These are phyloP conservation scores for Gremmenia infestans DNA, from an alignment of 2,329 filamentous ascomycete genomes.

Conservation along the genomic window DNA sequence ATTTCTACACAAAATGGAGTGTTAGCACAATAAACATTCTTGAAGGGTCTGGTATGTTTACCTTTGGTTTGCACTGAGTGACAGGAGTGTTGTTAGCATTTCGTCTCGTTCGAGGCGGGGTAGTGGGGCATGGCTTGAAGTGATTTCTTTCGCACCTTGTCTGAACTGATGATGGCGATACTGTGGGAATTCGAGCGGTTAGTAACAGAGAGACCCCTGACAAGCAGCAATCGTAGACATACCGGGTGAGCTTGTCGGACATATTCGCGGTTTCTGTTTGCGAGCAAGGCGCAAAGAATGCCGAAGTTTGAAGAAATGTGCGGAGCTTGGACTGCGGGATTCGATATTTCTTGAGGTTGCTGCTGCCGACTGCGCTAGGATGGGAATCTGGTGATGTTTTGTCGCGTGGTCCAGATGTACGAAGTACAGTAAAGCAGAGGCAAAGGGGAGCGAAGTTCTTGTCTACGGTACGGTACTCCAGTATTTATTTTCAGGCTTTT, in stretches of 20 bases:
- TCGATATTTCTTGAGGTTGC: not conserved
- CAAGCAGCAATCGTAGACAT: slow-evolving; percentile 34
- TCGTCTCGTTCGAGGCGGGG: slow-evolving; percentile 19
- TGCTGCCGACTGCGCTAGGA: too few relatives aligned
- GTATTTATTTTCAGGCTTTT: not conserved
- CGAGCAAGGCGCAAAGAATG: slow-evolving; percentile 1
- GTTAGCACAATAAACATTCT: slow-evolving; percentile 27
- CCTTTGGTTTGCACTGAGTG: slow-evolving; percentile 79
- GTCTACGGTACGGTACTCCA: not conserved
- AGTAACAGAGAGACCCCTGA: too few relatives aligned
- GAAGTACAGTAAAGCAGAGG: not conserved
- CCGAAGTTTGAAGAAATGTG: not conserved
- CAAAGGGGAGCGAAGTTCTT: not conserved
- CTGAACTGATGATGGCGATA: slow-evolving; percentile 97
- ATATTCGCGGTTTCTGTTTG: slow-evolving; percentile 42
- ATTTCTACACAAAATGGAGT: slow-evolving; percentile 63
- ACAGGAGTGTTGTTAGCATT: slow-evolving; percentile 36
- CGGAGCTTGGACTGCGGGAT: not conserved
- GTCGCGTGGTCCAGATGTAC: not conserved
- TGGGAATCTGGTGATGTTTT: too few relatives aligned
- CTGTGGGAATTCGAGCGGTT: slow-evolving; percentile 41
- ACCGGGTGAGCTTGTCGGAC: slow-evolving; percentile 95
- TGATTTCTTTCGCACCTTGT: slow-evolving; percentile 67
- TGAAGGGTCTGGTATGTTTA: slow-evolving; percentile 33
- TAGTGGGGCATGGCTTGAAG: slow-evolving; percentile 36